A percentile compares a stretch with the other conserved stretches of the same genome.
Evolutionary conservation across 2,329 filamentous ascomycete genomes (phyloP).

Genomic region (Ophiocordyceps unilateralis): DNA sequence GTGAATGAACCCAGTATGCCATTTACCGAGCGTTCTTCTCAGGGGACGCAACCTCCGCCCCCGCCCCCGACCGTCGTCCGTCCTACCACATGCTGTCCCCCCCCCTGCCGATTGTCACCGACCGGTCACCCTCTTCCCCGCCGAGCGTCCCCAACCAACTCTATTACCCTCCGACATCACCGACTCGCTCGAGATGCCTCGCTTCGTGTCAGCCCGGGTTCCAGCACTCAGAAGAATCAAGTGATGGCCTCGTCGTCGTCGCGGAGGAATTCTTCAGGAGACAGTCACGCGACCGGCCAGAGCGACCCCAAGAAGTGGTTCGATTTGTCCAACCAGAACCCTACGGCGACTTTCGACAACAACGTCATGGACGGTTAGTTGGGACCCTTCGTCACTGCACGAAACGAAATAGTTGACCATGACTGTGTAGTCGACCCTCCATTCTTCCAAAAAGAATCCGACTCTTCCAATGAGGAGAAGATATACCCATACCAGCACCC

Average conservation of each 20-base stretch:
- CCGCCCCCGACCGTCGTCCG: no score
- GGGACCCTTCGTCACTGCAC: not conserved
- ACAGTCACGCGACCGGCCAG: constrained; percentile 28
- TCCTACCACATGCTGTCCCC: no score
- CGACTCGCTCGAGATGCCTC: constrained; percentile 25
- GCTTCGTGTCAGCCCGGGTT: constrained; percentile 10
- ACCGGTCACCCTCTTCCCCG: constrained; percentile 25
- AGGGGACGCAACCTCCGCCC: constrained; percentile 9
- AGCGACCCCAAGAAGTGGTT: constrained; percentile 39
- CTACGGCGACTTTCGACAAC: constrained; percentile 22
- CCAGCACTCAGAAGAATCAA: constrained; percentile 6
- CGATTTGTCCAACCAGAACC: constrained; percentile 33
- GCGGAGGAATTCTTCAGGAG: constrained; percentile 26
- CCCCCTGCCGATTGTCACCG: no score
- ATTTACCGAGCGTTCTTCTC: constrained; percentile 8
- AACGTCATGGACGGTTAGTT: constrained; percentile 29
- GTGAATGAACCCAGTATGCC: constrained; percentile 13
- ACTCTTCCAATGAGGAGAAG: constrained; percentile 31
- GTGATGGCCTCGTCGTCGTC: constrained; percentile 9
- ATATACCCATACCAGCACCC: constrained; percentile 8
- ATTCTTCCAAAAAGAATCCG: constrained; percentile 35
- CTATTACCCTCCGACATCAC: constrained; percentile 29
- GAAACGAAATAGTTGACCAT: not conserved
- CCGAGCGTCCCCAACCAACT: constrained; percentile 25
- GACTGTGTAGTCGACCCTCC: constrained; percentile 28